phyloP scores from a whole-genome alignment of 192 early-diverging fungal genomes.

The Chytriomyces hyalinus region DNA sequence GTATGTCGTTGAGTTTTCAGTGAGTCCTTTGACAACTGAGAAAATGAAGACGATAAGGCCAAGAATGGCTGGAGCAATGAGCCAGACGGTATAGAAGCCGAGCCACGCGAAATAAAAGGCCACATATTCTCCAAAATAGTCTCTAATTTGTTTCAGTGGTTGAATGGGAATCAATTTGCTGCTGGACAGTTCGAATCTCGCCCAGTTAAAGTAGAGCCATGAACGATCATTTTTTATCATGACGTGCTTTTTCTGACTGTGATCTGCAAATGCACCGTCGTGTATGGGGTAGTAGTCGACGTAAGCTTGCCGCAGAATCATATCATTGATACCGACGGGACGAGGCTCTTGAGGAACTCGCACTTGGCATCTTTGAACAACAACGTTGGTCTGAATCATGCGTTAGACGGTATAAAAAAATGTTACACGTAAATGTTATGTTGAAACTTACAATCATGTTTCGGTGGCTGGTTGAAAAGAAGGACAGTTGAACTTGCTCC shows the following conservation, averaged over 20 bases:
- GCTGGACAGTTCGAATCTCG: conserved; percentile 22
- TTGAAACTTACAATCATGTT: conserved; percentile 37
- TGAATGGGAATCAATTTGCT: conserved; percentile 19
- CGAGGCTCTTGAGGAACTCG: not conserved
- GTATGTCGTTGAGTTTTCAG: conserved; percentile 21
- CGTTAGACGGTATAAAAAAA: not conserved
- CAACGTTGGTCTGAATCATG: conserved; percentile 14
- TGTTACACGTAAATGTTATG: not conserved
- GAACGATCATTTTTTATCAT: conserved; percentile 45
- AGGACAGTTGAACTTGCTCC: conserved; percentile 32
- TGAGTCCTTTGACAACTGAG: conserved; percentile 45
- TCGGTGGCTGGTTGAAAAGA: conserved; percentile 40
- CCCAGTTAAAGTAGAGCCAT: conserved; percentile 52
- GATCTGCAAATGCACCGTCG: conserved; percentile 52
- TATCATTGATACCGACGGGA: conserved; percentile 47
- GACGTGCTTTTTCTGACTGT: not conserved
- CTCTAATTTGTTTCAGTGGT: conserved; percentile 34
- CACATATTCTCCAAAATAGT: conserved; percentile 74
- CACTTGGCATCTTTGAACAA: conserved; percentile 34
- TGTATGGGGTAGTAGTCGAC: conserved; percentile 60
- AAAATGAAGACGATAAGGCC: conserved; percentile 61
- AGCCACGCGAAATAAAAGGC: conserved; percentile 75
- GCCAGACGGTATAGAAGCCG: conserved; percentile 70
- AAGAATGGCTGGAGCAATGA: conserved; percentile 49
- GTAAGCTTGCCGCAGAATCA: conserved; percentile 50